Evolutionary conservation across 106 monocot species (phyloP).

Genomic region (Dendrobium officinale): DNA sequence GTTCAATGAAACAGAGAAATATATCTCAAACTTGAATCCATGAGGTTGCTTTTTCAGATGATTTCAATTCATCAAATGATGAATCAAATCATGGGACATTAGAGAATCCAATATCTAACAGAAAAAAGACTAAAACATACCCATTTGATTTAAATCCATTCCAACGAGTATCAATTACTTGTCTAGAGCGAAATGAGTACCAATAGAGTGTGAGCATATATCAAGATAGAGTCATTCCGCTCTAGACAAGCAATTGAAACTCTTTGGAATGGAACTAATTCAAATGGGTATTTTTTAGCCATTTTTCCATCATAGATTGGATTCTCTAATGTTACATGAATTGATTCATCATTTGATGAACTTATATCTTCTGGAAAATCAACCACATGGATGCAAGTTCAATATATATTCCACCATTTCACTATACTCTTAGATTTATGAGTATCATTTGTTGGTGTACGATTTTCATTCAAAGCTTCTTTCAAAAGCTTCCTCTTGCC

Average conservation of each 20-base stretch:
- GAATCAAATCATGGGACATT: conserved; percentile 64
- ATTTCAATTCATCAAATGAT: conserved; percentile 41
- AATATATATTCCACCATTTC: conserved; percentile 41
- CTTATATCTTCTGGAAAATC: conserved; percentile 60
- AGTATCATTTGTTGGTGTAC: neutral
- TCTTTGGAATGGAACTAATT: conserved; percentile 80
- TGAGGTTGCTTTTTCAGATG: conserved; percentile 84
- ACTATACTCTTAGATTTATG: conserved; percentile 6
- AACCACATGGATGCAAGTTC: conserved; percentile 92
- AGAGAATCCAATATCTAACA: conserved; percentile 54
- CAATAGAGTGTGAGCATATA: conserved; percentile 93
- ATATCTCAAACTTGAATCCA: conserved; percentile 84
- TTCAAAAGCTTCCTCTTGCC: conserved; percentile 31
- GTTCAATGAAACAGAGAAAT: conserved; percentile 27
- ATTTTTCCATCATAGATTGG: conserved; percentile 54
- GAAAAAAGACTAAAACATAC: conserved; percentile 76
- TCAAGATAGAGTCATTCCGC: conserved; percentile 78
- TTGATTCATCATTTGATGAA: conserved; percentile 41
- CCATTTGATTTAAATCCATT: conserved; percentile 87
- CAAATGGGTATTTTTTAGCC: conserved; percentile 89
- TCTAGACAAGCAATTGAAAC: conserved; percentile 84
- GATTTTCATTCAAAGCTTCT: conserved; percentile 2
- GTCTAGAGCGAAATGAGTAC: conserved; percentile 86
- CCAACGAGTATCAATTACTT: conserved; percentile 80
- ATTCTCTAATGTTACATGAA: conserved; percentile 63